Evolutionary conservation across 2,329 filamentous ascomycete genomes (phyloP).

Genomic region (Xylaria sp.): DNA sequence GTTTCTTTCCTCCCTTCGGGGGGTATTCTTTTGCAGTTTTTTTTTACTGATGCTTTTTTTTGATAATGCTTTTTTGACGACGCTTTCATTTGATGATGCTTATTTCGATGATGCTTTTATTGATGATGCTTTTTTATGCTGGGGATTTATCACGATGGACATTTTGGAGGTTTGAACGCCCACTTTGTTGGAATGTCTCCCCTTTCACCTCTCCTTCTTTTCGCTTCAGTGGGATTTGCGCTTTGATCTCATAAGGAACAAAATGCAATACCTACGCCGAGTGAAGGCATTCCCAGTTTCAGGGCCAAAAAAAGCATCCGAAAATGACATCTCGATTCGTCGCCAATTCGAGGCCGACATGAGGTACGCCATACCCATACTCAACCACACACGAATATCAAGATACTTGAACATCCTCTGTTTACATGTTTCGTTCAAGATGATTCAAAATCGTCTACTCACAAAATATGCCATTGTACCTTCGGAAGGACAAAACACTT

Average conservation of each 20-base stretch:
- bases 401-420: background rate
- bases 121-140: too few relatives aligned
- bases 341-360: constrained; percentile 1
- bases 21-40: too few relatives aligned
- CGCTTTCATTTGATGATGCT: too few relatives aligned
- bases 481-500: background rate
- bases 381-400: background rate
- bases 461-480: constrained; percentile 1
- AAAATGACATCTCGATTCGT: constrained; percentile 7
- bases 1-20: too few relatives aligned
- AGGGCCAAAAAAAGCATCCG: background rate
- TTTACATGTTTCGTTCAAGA: too few relatives aligned
- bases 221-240: background rate
- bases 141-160: too few relatives aligned
- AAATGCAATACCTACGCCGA: background rate
- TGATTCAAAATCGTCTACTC: background rate
- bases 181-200: too few relatives aligned
- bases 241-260: constrained; percentile 5
- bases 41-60: too few relatives aligned
- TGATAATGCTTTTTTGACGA: too few relatives aligned
- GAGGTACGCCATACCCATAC: constrained; percentile 4
- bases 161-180: too few relatives aligned
- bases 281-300: background rate
- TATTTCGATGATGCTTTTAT: too few relatives aligned
- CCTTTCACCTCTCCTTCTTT: background rate